phyloP scores from a whole-genome alignment of 805 yeast genomes.

The Jamesozyma jinghongensis region DNA sequence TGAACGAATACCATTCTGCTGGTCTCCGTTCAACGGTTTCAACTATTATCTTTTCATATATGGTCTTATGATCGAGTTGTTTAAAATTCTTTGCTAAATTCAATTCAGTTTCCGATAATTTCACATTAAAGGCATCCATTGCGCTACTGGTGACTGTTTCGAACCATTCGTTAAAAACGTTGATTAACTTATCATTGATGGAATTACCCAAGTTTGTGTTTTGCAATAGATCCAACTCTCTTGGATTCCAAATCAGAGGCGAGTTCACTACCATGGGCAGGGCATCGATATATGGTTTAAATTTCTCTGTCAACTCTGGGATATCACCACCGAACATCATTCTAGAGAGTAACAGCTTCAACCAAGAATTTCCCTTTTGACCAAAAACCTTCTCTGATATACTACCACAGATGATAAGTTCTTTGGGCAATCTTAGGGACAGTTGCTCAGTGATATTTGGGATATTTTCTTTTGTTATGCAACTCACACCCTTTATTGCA shows the following conservation, averaged over 20 bases:
- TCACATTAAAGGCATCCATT: background rate
- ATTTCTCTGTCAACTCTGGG: slow-evolving; percentile 15
- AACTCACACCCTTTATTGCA: slow-evolving; percentile 32
- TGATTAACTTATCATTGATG: slow-evolving; percentile 36
- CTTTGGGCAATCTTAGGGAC: slow-evolving; percentile 22
- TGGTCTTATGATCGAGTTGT: slow-evolving; percentile 7
- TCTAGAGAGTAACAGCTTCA: slow-evolving; percentile 35
- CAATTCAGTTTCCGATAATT: slow-evolving; percentile 11
- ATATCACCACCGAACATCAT: slow-evolving; percentile 30
- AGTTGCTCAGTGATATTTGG: slow-evolving; percentile 17
- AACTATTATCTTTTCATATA: slow-evolving; percentile 13
- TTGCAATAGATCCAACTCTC: slow-evolving; percentile 42
- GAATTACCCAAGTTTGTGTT: slow-evolving; percentile 62
- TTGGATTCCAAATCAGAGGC: slow-evolving; percentile 55
- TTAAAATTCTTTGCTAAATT: slow-evolving; percentile 11
- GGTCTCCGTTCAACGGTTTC: slow-evolving; percentile 9
- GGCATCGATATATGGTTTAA: slow-evolving; percentile 40
- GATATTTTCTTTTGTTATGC: slow-evolving; percentile 21
- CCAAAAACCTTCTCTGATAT: slow-evolving; percentile 21
- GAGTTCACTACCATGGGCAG: slow-evolving; percentile 42
- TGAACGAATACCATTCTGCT: slow-evolving; percentile 53
- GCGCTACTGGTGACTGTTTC: slow-evolving; percentile 1
- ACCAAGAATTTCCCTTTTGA: slow-evolving; percentile 26
- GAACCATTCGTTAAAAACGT: slow-evolving; percentile 59
- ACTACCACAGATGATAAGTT: slow-evolving; percentile 23